Base-by-base conservation (phyloP, 1,139 yeast genomes). In the Zygoascus hellenicus region DNA sequence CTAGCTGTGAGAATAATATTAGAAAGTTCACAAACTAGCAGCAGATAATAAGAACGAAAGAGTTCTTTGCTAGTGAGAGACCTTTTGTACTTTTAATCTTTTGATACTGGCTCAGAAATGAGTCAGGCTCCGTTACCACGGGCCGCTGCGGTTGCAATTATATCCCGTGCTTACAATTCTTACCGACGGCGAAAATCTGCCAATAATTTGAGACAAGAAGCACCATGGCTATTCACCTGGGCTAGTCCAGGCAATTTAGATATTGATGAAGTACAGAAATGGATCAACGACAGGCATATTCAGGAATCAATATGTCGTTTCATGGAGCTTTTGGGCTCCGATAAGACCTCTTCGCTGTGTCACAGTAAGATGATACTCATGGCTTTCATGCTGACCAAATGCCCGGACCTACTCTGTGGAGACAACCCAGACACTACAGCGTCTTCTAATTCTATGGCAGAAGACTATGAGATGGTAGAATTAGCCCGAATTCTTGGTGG, bases 301-400 rank as follows among this genome's bases (percentile, higher is more conserved):
- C 42, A 47, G 28, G 26, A 35, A 5, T 36, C 45, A 29, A 47
- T 57, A 5, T 40, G 53, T 26, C 33, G 35, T 28, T 42, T 58
- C 15, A 45, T 58, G 49, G 51, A 46, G 37, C 48, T 54, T 9
- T 38, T 58, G 38, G 59, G 56, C 6, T 51, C 49, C 13, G 57
- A 52, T 34, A 52, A 45, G 37, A 43, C 55, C 7, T 51, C 56
- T 11, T 50, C 57, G 29, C 41, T 43, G 32, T 58, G 61, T 47
- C 58, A 57, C 40, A 53, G 60, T 32, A 58, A 58, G 43, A 44
- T 57, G 48, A 36, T 58, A 9, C 50, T 58, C 15, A 54, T 58
- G 51, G 62, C 58, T 15, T 55, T 53, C 36, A 54, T 58, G 58
- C 43, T 58, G 34, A 32, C 43, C 19, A 41, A 41, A 22, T 41